phyloP scores from a whole-genome alignment of 2,329 filamentous ascomycete species.

The Aspergillus spinulosporus region DNA sequence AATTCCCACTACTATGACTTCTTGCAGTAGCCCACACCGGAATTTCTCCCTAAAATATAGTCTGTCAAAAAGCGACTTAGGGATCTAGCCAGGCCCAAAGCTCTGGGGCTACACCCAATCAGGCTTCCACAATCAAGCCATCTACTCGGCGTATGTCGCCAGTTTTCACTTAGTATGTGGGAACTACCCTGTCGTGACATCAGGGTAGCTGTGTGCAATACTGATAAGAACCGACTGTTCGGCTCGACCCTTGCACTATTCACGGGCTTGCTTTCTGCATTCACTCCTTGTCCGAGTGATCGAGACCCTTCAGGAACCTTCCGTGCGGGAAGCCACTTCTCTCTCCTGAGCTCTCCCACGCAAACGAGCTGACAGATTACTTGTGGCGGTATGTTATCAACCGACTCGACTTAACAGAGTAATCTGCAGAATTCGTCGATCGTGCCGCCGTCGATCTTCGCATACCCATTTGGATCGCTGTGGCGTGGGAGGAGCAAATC shows the following conservation, averaged over 20 bases:
- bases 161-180: constrained; percentile 1
- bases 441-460: constrained; percentile 5
- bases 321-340: neutral
- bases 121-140: constrained; percentile 10
- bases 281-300: neutral
- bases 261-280: neutral
- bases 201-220: neutral
- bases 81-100: constrained; percentile 8
- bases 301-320: constrained; percentile 8
- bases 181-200: constrained; percentile 1
- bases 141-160: constrained; percentile 11
- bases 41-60: neutral
- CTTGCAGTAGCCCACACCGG: neutral
- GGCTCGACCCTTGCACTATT: neutral
- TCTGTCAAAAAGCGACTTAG: constrained; percentile 11
- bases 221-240: constrained; percentile 2
- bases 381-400: neutral
- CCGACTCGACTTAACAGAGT: neutral
- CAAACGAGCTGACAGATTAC: neutral
- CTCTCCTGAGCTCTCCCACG: neutral
- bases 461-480: constrained; percentile 10
- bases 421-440: constrained; percentile 3
- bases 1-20: neutral
- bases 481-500: constrained; percentile 7
- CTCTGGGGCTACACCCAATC: constrained; percentile 12